Conservation (phyloP, 306 rosid genomes). For the Quercus rubra region DNA sequence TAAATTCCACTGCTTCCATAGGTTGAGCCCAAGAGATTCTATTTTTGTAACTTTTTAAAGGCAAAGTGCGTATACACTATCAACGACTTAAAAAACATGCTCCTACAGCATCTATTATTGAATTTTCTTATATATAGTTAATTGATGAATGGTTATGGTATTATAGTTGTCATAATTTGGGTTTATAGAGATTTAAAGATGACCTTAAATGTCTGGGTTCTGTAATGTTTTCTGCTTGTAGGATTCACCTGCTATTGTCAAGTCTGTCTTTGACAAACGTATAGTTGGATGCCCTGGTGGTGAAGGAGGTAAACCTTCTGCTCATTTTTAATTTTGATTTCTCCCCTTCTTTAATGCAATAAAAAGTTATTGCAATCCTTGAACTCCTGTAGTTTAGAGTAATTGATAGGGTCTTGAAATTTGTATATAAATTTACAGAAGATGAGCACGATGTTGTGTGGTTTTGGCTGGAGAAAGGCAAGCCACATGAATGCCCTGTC, state of each 20-base stretch:
- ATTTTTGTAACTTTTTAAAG: not conserved
- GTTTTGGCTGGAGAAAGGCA: conserved; percentile 54
- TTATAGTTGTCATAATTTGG: not conserved
- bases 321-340: not conserved
- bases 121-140: not conserved
- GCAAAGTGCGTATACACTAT: not conserved
- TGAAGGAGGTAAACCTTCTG: conserved; percentile 30
- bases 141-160: not conserved
- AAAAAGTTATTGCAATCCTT: not conserved
- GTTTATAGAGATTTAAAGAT: not conserved
- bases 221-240: conserved; percentile 8
- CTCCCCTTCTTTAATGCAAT: not conserved
- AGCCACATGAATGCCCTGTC: conserved; percentile 46
- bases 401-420: not conserved
- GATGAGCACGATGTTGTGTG: conserved; percentile 60
- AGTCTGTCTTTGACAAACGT: conserved; percentile 42
- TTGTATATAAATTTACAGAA: conserved; percentile 20
- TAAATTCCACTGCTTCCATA: not conserved
- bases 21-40: not conserved
- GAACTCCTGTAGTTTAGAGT: too few relatives aligned
- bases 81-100: not conserved
- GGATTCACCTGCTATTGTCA: conserved; percentile 44
- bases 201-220: not conserved
- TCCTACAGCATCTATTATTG: not conserved
- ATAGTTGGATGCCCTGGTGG: conserved; percentile 57